Base-by-base conservation (phyloP, 257 asterid genomes). In the Leptodermis oblonga region DNA sequence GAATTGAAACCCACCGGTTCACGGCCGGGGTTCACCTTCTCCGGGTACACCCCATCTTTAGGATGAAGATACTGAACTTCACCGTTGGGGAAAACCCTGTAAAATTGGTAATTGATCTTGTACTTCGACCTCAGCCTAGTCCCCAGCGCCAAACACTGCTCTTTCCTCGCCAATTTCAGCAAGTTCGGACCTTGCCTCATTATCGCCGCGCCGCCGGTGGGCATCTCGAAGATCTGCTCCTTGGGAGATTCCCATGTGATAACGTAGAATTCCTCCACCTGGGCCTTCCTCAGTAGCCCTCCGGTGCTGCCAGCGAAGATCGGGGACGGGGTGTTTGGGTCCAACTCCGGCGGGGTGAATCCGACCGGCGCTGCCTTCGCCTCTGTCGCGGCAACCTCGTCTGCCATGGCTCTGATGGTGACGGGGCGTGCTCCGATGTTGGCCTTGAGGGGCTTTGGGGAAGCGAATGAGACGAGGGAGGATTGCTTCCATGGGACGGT, bases 241-340 rank as follows among this genome's bases (percentile, higher is more conserved):
- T 90, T 90, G 0, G 98, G 95, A 0, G 98, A 92, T 0, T 87
- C 95, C 98, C 98, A 92, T 0, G 98, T 92, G 66, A 92, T 90
- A 36, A 88, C 97, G 70, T 92, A 87, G 82, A 92, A 92, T 70
- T 92, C 97, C 77, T 92, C 98, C 25, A 84, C 95, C 78, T 92
- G 97, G 45, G 97, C 97, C 20, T 92, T 92, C 51, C 95, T 87
- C 11, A 92, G 77, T 9, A 92, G 90, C 5, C 98, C 97, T 18
- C 98, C 97, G 9, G 98, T 92, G 87, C 94, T 85, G 36, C 98
- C 98, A 11, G 85, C 97, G 78, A 92, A 92, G 89, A 92, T 92
- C 9, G 98, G 97, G 3, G 97, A 87, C 4, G 97, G 98, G 68
- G 96, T 93, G 88, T 76, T 90, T 41, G 98, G 98, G 81, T 93